Evolutionary conservation across 495 filamentous ascomycete genomes (phyloP), one percentile per base, ranked within the genome.

Genomic region (Aspergillus campestris): DNA sequence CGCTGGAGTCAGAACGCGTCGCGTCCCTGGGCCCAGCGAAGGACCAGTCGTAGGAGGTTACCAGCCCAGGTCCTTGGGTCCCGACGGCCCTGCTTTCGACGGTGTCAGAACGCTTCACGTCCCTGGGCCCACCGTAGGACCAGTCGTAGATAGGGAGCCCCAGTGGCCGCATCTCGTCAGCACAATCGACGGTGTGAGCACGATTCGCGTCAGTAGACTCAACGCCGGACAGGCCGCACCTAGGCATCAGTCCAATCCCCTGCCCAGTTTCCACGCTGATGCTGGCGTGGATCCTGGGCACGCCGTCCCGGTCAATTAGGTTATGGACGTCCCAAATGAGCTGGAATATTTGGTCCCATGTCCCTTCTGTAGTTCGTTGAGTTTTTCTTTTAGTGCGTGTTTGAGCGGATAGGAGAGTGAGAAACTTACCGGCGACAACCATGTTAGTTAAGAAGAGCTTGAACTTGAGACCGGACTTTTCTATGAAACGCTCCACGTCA

Each of bases 231-330:
- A 49, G 60, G 29, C 55, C 64, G 45, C 38, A 51, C 10, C 34
- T 32, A 9, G 8, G 28, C 31, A 31, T 31, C 6, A 38, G 15
- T 24, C 33, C 8, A 34, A 28, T 8, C 12, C 30, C 9, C 18
- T 62, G 87, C 84, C 85, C 80, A 24, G 83, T 83, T 3, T 84
- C 86, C 15, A 87, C 78, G 10, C 87, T 70, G 61, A 95, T 88
- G 52, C 89, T 86, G 3, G 79, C 86, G 64, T 95, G 88, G 14
- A 94, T 79, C 18, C 89, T 64, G 40, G 82, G 67, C 35, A 85
- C 78, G 27, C 86, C 86, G 24, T 76, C 76, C 52, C 79, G 66
- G 54, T 95, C 89, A 34, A 94, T 71, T 41, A 89, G 64, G n/a
- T 70, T 70, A 15, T 38, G 36, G 3, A 18, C 36, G 8, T 38